Percentiles rank a stretch among this genome's conserved stretches.
phyloP scores from a whole-genome alignment of 768 basidiomycete genomes.

The Trametes meyenii region DNA sequence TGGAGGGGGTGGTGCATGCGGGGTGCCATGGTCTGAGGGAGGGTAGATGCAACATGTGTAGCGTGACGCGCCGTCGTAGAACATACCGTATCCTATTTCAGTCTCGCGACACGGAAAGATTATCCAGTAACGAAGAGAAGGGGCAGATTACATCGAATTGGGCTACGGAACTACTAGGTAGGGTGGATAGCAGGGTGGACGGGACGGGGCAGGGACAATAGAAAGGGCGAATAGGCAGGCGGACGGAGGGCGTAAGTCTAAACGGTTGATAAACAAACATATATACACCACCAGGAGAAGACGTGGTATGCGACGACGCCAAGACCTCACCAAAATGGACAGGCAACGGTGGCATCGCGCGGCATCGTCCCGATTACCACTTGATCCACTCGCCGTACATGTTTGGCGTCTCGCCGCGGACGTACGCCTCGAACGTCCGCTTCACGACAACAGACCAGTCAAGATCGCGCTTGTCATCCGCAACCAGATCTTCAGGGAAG shows the following conservation, averaged over 20 bases:
- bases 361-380: constrained; percentile 37
- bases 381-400: constrained; percentile 88
- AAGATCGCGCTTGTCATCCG: constrained; percentile 77
- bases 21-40: not conserved
- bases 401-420: constrained; percentile 90
- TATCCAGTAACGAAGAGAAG: not conserved
- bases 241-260: constrained; percentile 9
- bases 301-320: constrained; percentile 6
- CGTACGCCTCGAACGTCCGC: constrained; percentile 90
- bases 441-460: constrained; percentile 95
- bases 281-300: constrained; percentile 17
- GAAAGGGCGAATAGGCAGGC: not conserved
- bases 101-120: not conserved
- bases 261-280: constrained; percentile 13
- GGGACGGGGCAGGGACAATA: not conserved
- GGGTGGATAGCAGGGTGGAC: constrained; percentile 16
- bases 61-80: not conserved
- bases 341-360: not conserved
- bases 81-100: not conserved
- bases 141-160: constrained; percentile 21
- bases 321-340: not conserved
- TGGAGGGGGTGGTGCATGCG: not conserved
- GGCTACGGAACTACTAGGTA: constrained; percentile 7
- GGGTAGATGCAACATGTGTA: not conserved
- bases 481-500: constrained; percentile 46